Evolutionary conservation across 352 stramenopile genomes (phyloP), one percentile per base, ranked within the genome.

Genomic region (Phytopythium delawarense): DNA sequence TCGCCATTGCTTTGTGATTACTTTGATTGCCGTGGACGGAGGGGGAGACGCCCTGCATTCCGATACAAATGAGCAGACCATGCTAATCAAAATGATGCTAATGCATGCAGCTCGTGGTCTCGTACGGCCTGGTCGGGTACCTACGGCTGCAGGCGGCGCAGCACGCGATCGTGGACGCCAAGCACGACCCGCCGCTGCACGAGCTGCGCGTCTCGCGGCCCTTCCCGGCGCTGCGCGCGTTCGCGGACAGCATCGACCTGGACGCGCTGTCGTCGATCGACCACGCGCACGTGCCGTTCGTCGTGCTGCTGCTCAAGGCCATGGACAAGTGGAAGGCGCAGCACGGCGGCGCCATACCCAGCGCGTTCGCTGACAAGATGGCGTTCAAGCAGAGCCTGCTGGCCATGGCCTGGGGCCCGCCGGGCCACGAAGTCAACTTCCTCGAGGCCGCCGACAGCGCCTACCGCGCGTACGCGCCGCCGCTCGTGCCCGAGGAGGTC

Each of bases 371-470:
- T 0, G 93, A 98, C 63, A 99, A 98, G 66, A 69, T 89, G 54
- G 81, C 86, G 48, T 98, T 98, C 71, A 93, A 92, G 67, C 66
- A 80, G 53, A 61, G 70, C 20, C 58, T 96, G 6, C 71, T 89
- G 72, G 74, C 67, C 20, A 88, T 89, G 76, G 72, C 74, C 0
- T 78, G 78, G 57, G 79, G 78, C 0, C 52, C 68, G 2, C 66
- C 67, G 1, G 81, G 85, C 16, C 84, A 96, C 55, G 91, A 99
- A 81, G 57, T 99, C 0, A 99, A 99, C 74, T 98, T 99, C 72
- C 70, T 97, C 42, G 96, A 99, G 71, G 97, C 96, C 3, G 57
- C 85, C 8, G 76, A 94, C 39, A 89, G 99, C 51, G 84, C 93
- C 1, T 98, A 98, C 77, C 87, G 94, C 54, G 93, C 91, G 18